phyloP scores from a whole-genome alignment of 1,139 yeast genomes.

The Saccharomyces pastorianus region DNA sequence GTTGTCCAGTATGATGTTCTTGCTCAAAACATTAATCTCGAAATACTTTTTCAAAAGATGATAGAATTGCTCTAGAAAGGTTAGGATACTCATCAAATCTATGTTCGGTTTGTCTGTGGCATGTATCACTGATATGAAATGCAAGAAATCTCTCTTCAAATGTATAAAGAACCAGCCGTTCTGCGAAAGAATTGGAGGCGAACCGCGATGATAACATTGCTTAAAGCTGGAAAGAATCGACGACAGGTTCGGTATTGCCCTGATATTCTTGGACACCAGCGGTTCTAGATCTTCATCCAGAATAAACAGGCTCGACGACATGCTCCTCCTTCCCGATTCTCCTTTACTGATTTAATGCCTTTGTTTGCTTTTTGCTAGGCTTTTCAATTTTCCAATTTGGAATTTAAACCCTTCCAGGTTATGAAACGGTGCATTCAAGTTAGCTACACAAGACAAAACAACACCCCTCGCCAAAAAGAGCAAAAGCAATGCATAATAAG shows the following conservation, averaged over 20 bases:
- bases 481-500: conserved; percentile 28
- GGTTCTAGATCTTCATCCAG: conserved; percentile 54
- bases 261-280: conserved; percentile 51
- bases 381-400: neutral
- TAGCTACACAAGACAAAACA: too few species aligned
- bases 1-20: conserved; percentile 56
- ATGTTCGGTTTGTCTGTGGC: conserved; percentile 38
- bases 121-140: conserved; percentile 38
- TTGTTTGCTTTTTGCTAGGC: neutral
- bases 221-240: neutral
- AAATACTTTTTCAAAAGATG: conserved; percentile 53
- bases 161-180: conserved; percentile 48
- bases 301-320: conserved; percentile 40
- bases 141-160: conserved; percentile 49
- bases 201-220: neutral
- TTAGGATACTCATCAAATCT: conserved; percentile 48
- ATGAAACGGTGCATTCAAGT: neutral
- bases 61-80: conserved; percentile 53
- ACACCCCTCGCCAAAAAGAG: too few species aligned
- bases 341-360: neutral
- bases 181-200: conserved; percentile 1
- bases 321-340: conserved; percentile 5
- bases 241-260: conserved; percentile 18
- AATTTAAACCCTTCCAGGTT: neutral
- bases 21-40: conserved; percentile 39